Evolutionary conservation across 2,329 filamentous ascomycete genomes (phyloP).

Genomic region (Fusarium globosum): DNA sequence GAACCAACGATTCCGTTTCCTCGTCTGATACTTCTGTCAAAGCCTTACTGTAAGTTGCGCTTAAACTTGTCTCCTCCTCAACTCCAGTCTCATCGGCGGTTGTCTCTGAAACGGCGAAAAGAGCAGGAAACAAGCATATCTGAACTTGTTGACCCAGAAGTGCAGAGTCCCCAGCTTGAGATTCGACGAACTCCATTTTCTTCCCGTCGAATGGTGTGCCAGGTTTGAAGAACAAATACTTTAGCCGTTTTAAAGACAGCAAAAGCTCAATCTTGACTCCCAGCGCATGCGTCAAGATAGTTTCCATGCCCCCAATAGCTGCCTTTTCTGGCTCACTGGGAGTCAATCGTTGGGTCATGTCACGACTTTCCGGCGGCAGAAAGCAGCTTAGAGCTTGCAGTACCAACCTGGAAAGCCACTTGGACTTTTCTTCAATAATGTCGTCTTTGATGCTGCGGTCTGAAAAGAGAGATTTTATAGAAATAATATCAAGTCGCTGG

Average conservation of each 20-base stretch:
- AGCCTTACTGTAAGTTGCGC: fast-evolving
- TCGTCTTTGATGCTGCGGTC: fast-evolving
- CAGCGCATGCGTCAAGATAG: fast-evolving
- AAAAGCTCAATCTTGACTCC: background rate
- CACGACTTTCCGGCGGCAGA: fast-evolving
- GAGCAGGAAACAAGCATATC: fast-evolving
- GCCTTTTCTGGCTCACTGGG: fast-evolving
- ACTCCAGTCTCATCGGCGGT: fast-evolving
- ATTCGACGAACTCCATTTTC: fast-evolving
- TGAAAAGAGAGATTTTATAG: background rate
- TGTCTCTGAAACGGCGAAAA: fast-evolving
- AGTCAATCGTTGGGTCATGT: fast-evolving
- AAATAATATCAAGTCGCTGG: fast-evolving
- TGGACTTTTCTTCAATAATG: fast-evolving
- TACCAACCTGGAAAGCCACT: background rate
- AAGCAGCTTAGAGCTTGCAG: background rate
- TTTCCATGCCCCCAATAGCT: fast-evolving
- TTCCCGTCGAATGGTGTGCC: fast-evolving
- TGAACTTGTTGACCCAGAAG: background rate
- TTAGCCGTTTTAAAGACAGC: fast-evolving
- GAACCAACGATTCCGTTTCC: fast-evolving
- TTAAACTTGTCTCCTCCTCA: fast-evolving
- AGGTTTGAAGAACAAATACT: fast-evolving
- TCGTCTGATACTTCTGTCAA: fast-evolving
- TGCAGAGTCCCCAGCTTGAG: background rate